Evolutionary conservation across 306 rosid genomes (phyloP).

Genomic region (Rosa lucieae): DNA sequence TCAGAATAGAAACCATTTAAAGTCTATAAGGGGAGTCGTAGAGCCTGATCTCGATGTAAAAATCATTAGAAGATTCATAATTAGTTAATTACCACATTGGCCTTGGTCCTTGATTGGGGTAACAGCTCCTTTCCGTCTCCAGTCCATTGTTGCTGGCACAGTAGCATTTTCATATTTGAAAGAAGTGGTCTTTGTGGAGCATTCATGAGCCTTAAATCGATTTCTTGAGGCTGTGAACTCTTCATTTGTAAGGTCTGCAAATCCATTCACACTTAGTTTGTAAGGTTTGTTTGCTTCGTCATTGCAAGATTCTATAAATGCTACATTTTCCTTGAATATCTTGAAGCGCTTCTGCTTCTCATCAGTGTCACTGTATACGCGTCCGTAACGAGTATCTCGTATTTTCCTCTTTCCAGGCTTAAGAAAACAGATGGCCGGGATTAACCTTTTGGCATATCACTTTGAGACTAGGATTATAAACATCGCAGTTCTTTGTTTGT

Average conservation of each 20-base stretch:
- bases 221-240: conserved; percentile 1
- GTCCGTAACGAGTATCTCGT: neutral
- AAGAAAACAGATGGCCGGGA: too few species aligned
- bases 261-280: neutral
- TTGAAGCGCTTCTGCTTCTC: neutral
- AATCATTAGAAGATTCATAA: neutral
- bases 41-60: neutral
- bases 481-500: too few species aligned
- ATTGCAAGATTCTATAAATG: neutral
- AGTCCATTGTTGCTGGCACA: neutral
- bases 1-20: neutral
- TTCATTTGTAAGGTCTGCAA: conserved; percentile 1
- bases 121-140: neutral
- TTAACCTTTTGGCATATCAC: too few species aligned
- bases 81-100: neutral
- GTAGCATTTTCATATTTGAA: neutral
- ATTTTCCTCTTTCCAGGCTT: too few species aligned
- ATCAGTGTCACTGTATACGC: neutral
- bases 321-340: neutral
- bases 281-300: neutral
- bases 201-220: neutral
- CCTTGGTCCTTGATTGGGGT: neutral
- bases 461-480: too few species aligned
- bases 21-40: neutral
- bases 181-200: neutral